Evolutionary conservation across 2,329 filamentous ascomycete species (phyloP).

Genomic region (Aureobasidium sp.): DNA sequence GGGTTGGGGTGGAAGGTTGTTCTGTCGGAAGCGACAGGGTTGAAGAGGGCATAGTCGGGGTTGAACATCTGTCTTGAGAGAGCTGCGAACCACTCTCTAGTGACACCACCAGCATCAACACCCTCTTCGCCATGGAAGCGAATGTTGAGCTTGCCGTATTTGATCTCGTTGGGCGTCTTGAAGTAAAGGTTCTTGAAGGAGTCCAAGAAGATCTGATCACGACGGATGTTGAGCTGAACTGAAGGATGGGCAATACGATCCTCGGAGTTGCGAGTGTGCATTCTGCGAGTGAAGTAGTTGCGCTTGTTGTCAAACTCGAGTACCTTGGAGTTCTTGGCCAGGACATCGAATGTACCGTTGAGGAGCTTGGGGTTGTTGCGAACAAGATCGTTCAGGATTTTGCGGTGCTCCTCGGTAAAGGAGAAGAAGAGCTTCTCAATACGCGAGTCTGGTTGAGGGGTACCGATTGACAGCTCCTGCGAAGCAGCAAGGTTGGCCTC

Average conservation of each 20-base stretch:
- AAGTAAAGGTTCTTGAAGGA: conserved; percentile 98
- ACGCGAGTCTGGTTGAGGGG: conserved; percentile 67
- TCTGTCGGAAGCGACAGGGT: conserved; percentile 89
- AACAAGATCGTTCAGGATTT: conserved; percentile 95
- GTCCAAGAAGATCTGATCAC: conserved; percentile 94
- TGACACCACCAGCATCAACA: conserved; percentile 94
- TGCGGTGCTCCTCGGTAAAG: conserved; percentile 95
- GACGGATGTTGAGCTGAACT: conserved; percentile 79
- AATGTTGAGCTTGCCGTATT: conserved; percentile 96
- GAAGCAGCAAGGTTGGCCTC: conserved; percentile 45
- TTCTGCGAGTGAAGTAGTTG: conserved; percentile 93
- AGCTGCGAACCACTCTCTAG: conserved; percentile 98
- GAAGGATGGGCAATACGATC: conserved; percentile 64
- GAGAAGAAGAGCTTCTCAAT: conserved; percentile 92
- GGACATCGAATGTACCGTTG: conserved; percentile 91
- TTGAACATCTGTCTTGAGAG: conserved; percentile 98
- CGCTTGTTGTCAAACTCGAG: conserved; percentile 99
- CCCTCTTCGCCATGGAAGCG: conserved; percentile 96
- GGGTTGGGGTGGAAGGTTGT: conserved; percentile 99
- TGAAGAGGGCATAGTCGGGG: conserved; percentile 92
- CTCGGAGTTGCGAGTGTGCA: conserved; percentile 67
- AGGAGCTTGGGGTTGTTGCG: conserved; percentile 95
- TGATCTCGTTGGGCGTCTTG: conserved; percentile 94
- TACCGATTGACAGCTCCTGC: conserved; percentile 63
- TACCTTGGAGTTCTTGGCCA: conserved; percentile 98